Evolutionary conservation across 441 rosid species (phyloP).

Genomic region (Hura crepitans): DNA sequence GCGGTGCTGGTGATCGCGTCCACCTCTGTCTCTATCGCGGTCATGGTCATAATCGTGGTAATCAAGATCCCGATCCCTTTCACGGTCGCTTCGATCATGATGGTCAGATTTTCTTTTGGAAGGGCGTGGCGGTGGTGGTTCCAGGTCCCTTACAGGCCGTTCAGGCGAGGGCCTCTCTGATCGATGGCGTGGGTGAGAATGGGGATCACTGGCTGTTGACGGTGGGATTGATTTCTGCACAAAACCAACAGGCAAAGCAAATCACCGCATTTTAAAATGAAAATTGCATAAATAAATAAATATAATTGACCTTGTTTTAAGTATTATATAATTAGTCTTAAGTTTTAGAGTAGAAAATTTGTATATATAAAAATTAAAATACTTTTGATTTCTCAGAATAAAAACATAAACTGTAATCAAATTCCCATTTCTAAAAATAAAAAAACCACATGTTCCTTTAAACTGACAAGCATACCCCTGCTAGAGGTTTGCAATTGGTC

Average conservation of each 20-base stretch:
- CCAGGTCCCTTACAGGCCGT: slow-evolving; percentile 32
- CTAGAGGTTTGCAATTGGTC: no score
- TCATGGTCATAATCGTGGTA: slow-evolving; percentile 43
- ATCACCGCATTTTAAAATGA: no score
- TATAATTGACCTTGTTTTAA: no score
- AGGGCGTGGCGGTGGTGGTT: slow-evolving; percentile 27
- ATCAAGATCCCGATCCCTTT: slow-evolving; percentile 34
- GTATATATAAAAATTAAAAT: no score
- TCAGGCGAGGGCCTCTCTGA: slow-evolving; percentile 40
- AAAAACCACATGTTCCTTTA: no score
- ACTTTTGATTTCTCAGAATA: no score
- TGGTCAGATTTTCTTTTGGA: slow-evolving; percentile 64
- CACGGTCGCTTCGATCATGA: slow-evolving; percentile 37
- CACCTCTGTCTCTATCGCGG: slow-evolving; percentile 35
- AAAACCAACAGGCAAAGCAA: background rate
- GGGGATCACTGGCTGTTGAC: slow-evolving; percentile 30
- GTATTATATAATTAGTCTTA: no score
- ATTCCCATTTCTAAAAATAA: no score
- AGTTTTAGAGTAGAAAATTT: no score
- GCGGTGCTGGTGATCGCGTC: slow-evolving; percentile 31
- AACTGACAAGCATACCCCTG: no score
- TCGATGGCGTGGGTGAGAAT: slow-evolving; percentile 33
- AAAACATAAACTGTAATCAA: no score
- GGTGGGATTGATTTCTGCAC: slow-evolving; percentile 38
- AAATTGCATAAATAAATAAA: no score